Base-by-base conservation (phyloP, 768 basidiomycete species). In the Trametes sanguinea region DNA sequence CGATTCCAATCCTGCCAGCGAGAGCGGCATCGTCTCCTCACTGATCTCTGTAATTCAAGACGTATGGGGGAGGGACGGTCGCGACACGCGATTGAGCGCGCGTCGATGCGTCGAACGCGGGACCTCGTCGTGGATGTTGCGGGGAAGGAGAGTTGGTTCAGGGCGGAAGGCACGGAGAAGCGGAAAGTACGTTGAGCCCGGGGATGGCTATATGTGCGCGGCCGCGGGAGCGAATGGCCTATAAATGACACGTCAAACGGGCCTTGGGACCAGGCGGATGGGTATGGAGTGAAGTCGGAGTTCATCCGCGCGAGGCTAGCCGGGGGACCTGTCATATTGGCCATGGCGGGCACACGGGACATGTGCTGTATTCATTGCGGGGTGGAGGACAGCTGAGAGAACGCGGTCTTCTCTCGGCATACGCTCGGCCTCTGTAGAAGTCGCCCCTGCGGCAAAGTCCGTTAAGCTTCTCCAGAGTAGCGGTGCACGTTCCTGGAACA, bases 1-100 rank as follows among this genome's bases (percentile, higher is more conserved):
- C 4, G 58, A 54, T 51, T 65, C 50, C 48, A 67, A 44, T 17
- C 44, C 56, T 16, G 54, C 45, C 29, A 66, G 55, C 33, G 63
- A 59, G 60, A 63, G 58, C 53, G 66, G 66, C 66, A 67, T 67
- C 5, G 7, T 43, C 9, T 43, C 10, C 8, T 22, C 22, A 22
- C 22, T 22, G 22, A 22, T 39, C 39, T 7, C 7, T 39, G 2
- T 39, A 37, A 16, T 9, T 30, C 32, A n/a, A 54, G 37, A 54
- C 6, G 52, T 22, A 22, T 22, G 22, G 22, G 22, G 22, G 22
- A 22, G 22, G 22, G 22, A 22, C 22, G 22, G 22, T 22, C 22
- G 22, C 22, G 22, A 22, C 22, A 22, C 22, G 22, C 22, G 22
- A 22, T 22, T 22, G 22, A 22, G 22, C 47, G 57, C 40, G 40